Evolutionary conservation across 768 basidiomycete genomes (phyloP).

Genomic region (Asterophora parasitica): DNA sequence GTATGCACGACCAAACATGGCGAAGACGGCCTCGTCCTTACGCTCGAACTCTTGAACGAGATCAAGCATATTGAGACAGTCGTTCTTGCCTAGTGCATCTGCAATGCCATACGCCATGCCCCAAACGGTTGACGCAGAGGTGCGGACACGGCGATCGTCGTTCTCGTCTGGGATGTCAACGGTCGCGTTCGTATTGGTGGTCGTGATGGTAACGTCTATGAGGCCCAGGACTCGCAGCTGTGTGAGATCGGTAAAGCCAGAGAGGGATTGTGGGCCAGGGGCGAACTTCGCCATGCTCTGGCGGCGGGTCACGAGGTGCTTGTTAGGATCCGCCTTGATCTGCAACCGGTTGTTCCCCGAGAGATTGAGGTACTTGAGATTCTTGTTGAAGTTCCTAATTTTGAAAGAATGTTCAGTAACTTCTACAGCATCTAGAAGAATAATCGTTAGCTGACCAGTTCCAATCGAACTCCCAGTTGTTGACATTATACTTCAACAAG

Average conservation of each 20-base stretch:
- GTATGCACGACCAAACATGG: slow-evolving; percentile 85
- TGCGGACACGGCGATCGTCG: slow-evolving; percentile 88
- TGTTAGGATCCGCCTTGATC: slow-evolving; percentile 73
- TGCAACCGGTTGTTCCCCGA: slow-evolving; percentile 96
- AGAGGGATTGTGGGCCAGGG: slow-evolving; percentile 40
- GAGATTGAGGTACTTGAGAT: slow-evolving; percentile 89
- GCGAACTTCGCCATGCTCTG: slow-evolving; percentile 16
- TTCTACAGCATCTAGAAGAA: neutral
- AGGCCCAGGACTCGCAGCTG: slow-evolving; percentile 89
- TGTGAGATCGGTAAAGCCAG: slow-evolving; percentile 84
- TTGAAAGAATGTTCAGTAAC: neutral
- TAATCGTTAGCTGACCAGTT: slow-evolving; percentile 68
- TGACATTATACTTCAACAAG: slow-evolving; percentile 91
- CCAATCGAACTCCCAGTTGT: slow-evolving; percentile 99
- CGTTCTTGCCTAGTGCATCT: slow-evolving; percentile 78
- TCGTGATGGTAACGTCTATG: slow-evolving; percentile 91
- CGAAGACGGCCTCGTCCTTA: slow-evolving; percentile 84
- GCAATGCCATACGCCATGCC: slow-evolving; percentile 96
- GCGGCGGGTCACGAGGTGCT: slow-evolving; percentile 26
- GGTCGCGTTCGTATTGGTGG: slow-evolving; percentile 43
- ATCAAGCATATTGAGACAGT: slow-evolving; percentile 86
- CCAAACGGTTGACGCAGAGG: slow-evolving; percentile 83
- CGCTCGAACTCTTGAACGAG: slow-evolving; percentile 82
- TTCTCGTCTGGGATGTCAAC: slow-evolving; percentile 76
- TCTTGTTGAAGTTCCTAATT: slow-evolving; percentile 91